Evolutionary conservation across 495 filamentous ascomycete genomes (phyloP).

Genomic region (Aspergillus cavernicola): DNA sequence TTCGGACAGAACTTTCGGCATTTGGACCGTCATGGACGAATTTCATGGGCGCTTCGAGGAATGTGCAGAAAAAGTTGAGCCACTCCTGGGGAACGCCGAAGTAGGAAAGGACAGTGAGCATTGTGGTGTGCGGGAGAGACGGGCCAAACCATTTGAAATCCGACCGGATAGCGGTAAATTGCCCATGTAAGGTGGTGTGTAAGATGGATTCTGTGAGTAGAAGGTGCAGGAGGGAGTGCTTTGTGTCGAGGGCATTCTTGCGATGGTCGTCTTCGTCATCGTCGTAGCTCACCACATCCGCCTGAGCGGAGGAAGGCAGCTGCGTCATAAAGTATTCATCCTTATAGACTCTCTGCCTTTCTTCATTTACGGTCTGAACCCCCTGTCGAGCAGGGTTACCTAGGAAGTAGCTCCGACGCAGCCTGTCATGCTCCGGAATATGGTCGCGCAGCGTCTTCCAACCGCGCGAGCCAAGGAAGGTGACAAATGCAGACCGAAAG

Average conservation of each 20-base stretch:
- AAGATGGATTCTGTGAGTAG: conserved; percentile 62
- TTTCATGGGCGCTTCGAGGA: conserved; percentile 56
- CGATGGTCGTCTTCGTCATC: conserved; percentile 25
- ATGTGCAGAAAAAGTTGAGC: conserved; percentile 58
- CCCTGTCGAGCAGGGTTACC: conserved; percentile 14
- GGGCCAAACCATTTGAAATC: conserved; percentile 62
- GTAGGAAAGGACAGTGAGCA: conserved; percentile 52
- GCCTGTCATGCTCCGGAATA: conserved; percentile 41
- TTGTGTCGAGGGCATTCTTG: conserved; percentile 48
- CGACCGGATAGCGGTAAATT: conserved; percentile 58
- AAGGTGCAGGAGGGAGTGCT: conserved; percentile 58
- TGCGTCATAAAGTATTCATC: conserved; percentile 55
- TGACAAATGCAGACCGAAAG: conserved; percentile 42
- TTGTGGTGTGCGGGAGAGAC: conserved; percentile 56
- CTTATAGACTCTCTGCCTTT: conserved; percentile 38
- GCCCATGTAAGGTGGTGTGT: conserved; percentile 50
- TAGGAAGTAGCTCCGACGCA: conserved; percentile 49
- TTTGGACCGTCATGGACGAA: conserved; percentile 52
- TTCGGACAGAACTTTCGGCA: conserved; percentile 41
- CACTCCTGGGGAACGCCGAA: conserved; percentile 58
- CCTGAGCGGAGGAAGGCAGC: conserved; percentile 27
- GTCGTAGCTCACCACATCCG: conserved; percentile 29
- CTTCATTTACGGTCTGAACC: conserved; percentile 26
- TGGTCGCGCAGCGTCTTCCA: conserved; percentile 34
- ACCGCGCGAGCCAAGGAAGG: conserved; percentile 29